Evolutionary conservation across 768 basidiomycete genomes (phyloP), one percentile per base, ranked within the genome.

Genomic region (Xerocomus brunneocitrinus): DNA sequence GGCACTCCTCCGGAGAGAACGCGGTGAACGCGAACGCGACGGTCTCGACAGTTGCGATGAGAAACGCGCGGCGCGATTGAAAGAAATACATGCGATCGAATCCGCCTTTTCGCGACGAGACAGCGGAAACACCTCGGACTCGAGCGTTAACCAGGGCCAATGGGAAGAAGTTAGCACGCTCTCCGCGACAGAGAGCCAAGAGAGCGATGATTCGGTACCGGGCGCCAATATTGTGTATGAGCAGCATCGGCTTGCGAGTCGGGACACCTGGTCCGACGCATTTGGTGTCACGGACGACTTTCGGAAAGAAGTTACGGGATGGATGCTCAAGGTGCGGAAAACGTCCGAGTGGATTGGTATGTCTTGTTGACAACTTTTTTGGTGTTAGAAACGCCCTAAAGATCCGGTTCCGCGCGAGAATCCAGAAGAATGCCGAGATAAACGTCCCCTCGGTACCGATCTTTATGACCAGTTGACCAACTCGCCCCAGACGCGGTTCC

Each of bases 401-500:
- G 35, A 52, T 9, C 49, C 60, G 0, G 35, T 28, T 5, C 22
- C 16, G n/a, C 2, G 4, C 10, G 28, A 50, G 7, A 8, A 42
- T 2, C 1, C n/a, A 13, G 24, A n/a, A 27, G 27, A 42, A 13
- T 5, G 19, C 8, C 44, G 13, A 30, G 24, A 42, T 14, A 14
- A 19, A n/a, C 47, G 45, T 25, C 49, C 7, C 2, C 19, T 24
- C 8, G 57, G 63, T 14, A n/a, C 12, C 16, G 53, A 65, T 28
- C 62, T 87, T 27, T 64, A 71, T 38, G 80, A 85, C 46, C 81
- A 87, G 50, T 73, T 88, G 25, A 63, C 65, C 8, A 74, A 69
- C 3, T 83, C 79, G 0, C 74, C 73, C 0, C 77, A 85, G 54
- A 85, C 85, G 14, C 76, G 83, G 4, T 87, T 85, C 58, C 84